Base-by-base conservation (phyloP, 305 asterid species). In the Solanum hybrid region DNA sequence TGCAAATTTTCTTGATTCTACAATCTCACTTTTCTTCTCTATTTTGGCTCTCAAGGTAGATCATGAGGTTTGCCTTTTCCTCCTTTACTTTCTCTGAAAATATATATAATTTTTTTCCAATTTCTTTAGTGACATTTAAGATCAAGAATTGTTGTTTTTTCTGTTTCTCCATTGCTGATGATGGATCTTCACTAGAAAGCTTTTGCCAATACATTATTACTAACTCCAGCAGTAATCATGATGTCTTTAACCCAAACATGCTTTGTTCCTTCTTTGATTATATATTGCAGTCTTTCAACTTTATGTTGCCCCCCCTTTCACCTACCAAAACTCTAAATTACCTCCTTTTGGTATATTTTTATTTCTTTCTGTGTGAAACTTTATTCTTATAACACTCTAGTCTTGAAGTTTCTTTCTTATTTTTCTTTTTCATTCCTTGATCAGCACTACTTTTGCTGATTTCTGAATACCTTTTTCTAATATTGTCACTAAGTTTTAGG, bases 171-270 rank as follows among this genome's bases (percentile, higher is more conserved):
- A 81, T 40, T 40, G 26, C 24, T 81, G 87, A 42, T 81, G 87
- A 81, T 84, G 87, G 75, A 51, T 84, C 87, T 84, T 84, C 87
- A 84, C 29, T 29, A 84, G 87, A 46, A 51, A 84, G 87, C 87
- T 10, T 84, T 84, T 51, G 75, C 11, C 24, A 84, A 51, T 84
- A 51, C 87, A 51, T 84, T 84, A 20, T 84, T 82, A 17, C 87
- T 84, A 84, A 46, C 40, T 51, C 14, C 75, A 84, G 75, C 75
- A 51, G 87, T 51, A 29, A 29, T 84, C 87, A 84, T 84, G 36
- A 51, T 84, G 87, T 46, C 40, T 46, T 82, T 82, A 82, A 46
- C 87, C 1, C 4, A 46, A 46, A 46, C 72, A 82, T 82, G 87
- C 73, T 82, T 46, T 82, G 87, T 51, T 51, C 87, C 87, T 84